These are phyloP conservation scores for Pleurotus eryngii DNA, from an alignment of 768 basidiomycete species.

Conservation along the genomic window DNA sequence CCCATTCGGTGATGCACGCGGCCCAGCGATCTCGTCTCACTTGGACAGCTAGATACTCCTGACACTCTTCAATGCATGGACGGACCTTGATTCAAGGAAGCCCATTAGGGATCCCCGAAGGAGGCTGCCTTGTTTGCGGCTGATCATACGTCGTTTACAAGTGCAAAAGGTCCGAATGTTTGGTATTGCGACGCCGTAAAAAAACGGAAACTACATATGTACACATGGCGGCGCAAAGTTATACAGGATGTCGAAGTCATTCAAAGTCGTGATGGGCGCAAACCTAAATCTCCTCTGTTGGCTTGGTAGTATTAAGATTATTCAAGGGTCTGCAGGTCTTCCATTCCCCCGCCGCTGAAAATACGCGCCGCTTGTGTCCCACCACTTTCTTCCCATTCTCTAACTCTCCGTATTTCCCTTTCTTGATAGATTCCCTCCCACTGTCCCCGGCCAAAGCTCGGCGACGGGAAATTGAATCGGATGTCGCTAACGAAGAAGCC, in stretches of 20 bases:
- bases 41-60: too few species aligned
- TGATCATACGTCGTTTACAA: too few species aligned
- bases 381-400: conserved; percentile 2
- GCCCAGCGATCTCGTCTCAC: too few species aligned
- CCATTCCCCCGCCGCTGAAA: conserved; percentile 6
- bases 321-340: background rate
- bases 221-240: background rate
- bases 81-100: too few species aligned
- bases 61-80: too few species aligned
- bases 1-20: too few species aligned
- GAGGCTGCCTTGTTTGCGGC: too few species aligned
- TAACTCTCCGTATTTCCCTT: background rate
- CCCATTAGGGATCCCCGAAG: too few species aligned
- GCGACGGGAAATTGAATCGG: conserved; percentile 11
- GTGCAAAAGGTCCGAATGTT: background rate
- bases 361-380: background rate
- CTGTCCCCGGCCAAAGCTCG: conserved; percentile 11
- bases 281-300: too few species aligned
- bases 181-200: background rate
- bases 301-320: background rate
- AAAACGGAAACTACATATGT: too few species aligned
- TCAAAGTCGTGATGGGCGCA: too few species aligned
- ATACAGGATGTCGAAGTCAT: background rate
- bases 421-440: conserved; percentile 1
- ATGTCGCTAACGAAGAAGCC: conserved; percentile 37